Percentiles rank a stretch among this genome's conserved stretches.
Evolutionary conservation across 75 land plant species (phyloP).

Genomic region (Sequoiadendron giganteum): DNA sequence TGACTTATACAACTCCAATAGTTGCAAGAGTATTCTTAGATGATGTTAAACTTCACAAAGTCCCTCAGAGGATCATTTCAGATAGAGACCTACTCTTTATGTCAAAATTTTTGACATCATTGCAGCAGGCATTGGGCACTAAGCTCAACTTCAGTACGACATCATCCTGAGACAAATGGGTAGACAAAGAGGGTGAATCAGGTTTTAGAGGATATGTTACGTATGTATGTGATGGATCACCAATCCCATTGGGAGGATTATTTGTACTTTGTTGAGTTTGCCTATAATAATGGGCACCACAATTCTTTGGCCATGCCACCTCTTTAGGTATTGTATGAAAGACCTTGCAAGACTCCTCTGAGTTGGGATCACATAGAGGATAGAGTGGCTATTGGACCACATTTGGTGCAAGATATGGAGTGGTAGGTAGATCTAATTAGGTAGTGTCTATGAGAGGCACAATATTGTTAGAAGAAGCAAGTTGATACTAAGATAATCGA

Average conservation of each 20-base stretch:
- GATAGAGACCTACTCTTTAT: not conserved
- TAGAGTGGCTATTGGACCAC: not conserved
- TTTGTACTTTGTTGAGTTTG: not conserved
- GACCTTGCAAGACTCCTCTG: not conserved
- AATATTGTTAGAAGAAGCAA: not conserved
- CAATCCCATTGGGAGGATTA: not conserved
- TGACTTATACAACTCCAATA: too few species aligned
- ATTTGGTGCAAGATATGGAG: too few species aligned
- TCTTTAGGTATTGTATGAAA: not conserved
- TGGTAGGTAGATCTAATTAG: too few species aligned
- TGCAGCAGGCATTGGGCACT: not conserved
- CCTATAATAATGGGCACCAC: not conserved
- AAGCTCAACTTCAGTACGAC: not conserved
- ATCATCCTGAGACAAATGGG: not conserved
- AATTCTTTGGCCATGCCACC: not conserved
- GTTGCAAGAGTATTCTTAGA: not conserved
- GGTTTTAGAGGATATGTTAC: too few species aligned
- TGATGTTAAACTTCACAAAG: not conserved
- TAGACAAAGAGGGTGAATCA: too few species aligned
- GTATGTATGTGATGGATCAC: too few species aligned
- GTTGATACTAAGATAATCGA: not conserved
- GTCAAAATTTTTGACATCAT: not conserved
- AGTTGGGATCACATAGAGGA: not conserved
- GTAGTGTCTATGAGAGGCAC: too few species aligned
- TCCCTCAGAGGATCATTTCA: not conserved